Conservation (phyloP, 2,329 filamentous ascomycete species). For the Phialocephala subalpina region DNA sequence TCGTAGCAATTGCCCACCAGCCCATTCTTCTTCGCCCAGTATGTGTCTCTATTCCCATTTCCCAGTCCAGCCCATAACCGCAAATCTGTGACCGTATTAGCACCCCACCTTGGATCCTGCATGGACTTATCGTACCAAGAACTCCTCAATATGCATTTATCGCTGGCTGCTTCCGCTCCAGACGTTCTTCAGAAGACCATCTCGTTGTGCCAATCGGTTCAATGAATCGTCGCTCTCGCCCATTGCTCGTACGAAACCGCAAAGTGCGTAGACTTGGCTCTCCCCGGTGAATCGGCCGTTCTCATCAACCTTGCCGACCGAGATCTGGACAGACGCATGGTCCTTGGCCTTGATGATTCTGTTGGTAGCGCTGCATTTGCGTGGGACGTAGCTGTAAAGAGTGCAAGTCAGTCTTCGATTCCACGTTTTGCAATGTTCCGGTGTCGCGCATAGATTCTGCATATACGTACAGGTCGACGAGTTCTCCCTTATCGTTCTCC, state of each 20-base stretch:
- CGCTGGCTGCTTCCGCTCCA: constrained; percentile 70
- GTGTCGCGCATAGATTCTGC: constrained; percentile 1
- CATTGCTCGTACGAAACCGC: constrained; percentile 96
- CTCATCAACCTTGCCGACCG: constrained; percentile 98
- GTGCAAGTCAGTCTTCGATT: constrained; percentile 25
- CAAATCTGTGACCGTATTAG: constrained; percentile 40
- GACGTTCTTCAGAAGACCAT: constrained; percentile 96
- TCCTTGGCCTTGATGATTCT: constrained; percentile 99
- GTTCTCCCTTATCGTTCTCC: constrained; percentile 99
- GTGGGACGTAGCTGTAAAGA: constrained; percentile 84
- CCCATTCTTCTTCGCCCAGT: constrained; percentile 33
- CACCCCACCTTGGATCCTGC: constrained; percentile 10
- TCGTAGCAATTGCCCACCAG: constrained; percentile 42
- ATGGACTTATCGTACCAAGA: constrained; percentile 38
- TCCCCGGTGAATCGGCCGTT: constrained; percentile 93
- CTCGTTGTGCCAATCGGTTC: constrained; percentile 94
- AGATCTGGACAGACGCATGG: constrained; percentile 98
- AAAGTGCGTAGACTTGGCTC: constrained; percentile 97
- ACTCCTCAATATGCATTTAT: constrained; percentile 43
- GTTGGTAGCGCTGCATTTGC: constrained; percentile 99
- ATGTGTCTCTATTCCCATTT: constrained; percentile 34
- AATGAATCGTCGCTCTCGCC: constrained; percentile 97
- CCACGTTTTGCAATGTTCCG: neutral
- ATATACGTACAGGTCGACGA: constrained; percentile 91
- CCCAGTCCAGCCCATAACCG: constrained; percentile 37